phyloP scores from a whole-genome alignment of 1,139 yeast species.

The Taphrina confusa region DNA sequence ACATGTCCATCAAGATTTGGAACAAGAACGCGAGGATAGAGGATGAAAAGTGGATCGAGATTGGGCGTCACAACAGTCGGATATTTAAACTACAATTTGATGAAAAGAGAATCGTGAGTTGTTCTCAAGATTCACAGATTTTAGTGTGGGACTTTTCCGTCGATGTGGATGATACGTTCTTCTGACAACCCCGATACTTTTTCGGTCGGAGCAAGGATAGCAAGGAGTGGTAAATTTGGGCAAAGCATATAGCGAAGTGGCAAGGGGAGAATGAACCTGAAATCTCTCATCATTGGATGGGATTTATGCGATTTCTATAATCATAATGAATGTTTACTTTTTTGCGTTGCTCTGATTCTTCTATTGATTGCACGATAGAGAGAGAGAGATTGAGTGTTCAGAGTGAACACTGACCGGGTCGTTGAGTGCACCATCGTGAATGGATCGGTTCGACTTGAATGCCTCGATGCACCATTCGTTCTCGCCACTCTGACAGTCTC shows the following conservation, averaged over 20 bases:
- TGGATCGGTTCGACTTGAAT: constrained; percentile 24
- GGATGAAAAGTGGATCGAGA: constrained; percentile 28
- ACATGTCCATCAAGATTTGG: constrained; percentile 53
- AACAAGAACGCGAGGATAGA: constrained; percentile 71
- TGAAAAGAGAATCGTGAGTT: constrained; percentile 36
- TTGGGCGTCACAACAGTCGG: constrained; percentile 32
- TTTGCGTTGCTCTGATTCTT: too few species aligned
- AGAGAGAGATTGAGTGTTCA: too few species aligned
- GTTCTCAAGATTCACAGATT: constrained; percentile 36
- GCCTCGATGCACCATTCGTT: constrained; percentile 20
- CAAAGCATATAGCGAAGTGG: too few species aligned
- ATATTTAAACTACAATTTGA: constrained; percentile 37
- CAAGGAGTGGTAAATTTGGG: too few species aligned
- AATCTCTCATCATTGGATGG: too few species aligned
- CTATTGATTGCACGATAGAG: too few species aligned
- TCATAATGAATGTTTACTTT: too few species aligned
- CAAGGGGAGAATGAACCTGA: too few species aligned
- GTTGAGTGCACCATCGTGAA: constrained; percentile 29
- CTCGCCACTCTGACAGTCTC: constrained; percentile 21
- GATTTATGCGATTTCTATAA: too few species aligned
- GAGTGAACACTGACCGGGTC: constrained; percentile 25
- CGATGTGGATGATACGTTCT: constrained; percentile 37
- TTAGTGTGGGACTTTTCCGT: constrained; percentile 37
- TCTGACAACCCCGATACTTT: constrained; percentile 4
- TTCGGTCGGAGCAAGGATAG: too few species aligned